Base-by-base conservation (phyloP, 495 filamentous ascomycete species). In the Daldinia vernicosa region DNA sequence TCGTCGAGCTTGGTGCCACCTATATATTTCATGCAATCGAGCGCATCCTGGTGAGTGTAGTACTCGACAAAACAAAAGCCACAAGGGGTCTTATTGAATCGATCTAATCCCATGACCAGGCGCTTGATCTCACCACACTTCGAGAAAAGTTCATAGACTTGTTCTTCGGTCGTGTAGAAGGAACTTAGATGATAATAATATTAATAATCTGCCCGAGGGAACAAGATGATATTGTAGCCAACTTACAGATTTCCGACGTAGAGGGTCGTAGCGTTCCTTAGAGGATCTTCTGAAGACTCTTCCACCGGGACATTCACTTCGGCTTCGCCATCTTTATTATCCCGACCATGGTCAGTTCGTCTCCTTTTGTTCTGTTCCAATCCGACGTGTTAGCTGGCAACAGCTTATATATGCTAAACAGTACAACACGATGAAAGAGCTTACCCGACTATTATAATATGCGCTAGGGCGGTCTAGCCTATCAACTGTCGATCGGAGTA, bases 41-140 rank as follows among this genome's bases (percentile, higher is more conserved):
- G 83, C 6, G 95, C 95, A 80, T 98, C 95, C 72, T 95, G 91
- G 75, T 98, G 94, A 14, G 89, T 98, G 82, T 98, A 99, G 81
- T 99, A 99, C 80, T 99, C 95, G 74, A 99, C 95, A 76, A 99
- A 99, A 83, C 95, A 99, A 83, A 99, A 99, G 11, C 95, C 95
- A 80, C 95, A 99, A 4, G 95, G 95, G 15, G 95, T 99, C 82
- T 99, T 99, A 81, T 90, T 92, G 83, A 94, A 95, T 17, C 95
- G 90, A 77, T 99, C 96, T 24, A 99, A 87, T 47, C 95, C 95
- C 95, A 99, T 99, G n/a, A 99, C 91, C 26, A 99, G 86, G 37
- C 95, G 90, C 80, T 98, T 98, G 78, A 99, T 95, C 83, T 98
- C 95, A 64, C 95, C 95, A 78, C 93, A 97, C 87, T 98, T 98